Evolutionary conservation across 192 early-diverging fungal genomes (phyloP).

Genomic region (Coemansia asiatica): DNA sequence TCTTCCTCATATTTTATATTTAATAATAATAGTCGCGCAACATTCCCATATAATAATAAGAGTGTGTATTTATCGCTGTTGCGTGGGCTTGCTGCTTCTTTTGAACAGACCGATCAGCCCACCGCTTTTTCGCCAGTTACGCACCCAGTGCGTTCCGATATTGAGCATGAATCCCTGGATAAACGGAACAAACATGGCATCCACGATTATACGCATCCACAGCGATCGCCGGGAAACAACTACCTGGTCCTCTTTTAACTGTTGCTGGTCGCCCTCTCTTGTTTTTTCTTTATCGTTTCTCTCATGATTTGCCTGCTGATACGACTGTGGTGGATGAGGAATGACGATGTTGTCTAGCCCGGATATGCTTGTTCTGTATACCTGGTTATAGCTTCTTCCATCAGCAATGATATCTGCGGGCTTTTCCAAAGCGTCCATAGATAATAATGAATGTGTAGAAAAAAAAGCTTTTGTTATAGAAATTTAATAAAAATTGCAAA

Average conservation of each 20-base stretch:
- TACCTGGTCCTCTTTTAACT: not conserved
- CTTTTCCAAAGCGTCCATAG: no score
- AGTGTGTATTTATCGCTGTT: no score
- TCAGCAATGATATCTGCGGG: no score
- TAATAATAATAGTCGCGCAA: no score
- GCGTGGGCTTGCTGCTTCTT: not conserved
- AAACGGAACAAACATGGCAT: slow-evolving; percentile 48
- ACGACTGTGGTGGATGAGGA: not conserved
- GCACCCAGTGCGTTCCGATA: slow-evolving; percentile 40
- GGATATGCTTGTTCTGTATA: not conserved
- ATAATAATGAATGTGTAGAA: no score
- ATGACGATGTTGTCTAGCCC: not conserved
- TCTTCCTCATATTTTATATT: no score
- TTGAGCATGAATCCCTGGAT: slow-evolving; percentile 51
- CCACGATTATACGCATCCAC: slow-evolving; percentile 44
- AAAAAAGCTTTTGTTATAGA: no score
- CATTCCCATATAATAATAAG: no score
- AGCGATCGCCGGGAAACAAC: slow-evolving; percentile 16
- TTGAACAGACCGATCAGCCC: slow-evolving; percentile 38
- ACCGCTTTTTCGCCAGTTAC: slow-evolving; percentile 38
- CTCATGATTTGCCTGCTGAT: no score
- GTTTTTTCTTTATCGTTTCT: not conserved
- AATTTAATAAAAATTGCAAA: no score
- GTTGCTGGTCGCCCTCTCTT: not conserved
- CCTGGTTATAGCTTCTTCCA: no score